phyloP scores from a whole-genome alignment of 192 early-diverging fungal genomes.

The Bifiguratus adelaidae region DNA sequence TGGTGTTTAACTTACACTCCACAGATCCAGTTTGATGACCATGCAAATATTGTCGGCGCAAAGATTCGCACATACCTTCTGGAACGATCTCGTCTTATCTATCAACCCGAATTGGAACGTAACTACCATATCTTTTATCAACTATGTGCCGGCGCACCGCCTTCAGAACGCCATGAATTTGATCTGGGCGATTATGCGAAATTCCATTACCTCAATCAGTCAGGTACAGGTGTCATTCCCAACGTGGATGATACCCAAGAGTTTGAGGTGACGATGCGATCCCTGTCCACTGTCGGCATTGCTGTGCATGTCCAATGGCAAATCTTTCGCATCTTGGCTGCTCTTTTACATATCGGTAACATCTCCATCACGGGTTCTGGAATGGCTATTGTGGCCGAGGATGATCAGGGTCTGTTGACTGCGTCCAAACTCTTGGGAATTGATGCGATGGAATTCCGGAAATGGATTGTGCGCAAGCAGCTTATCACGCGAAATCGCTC shows the following conservation, averaged over 20 bases:
- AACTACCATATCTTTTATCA: conserved; percentile 99
- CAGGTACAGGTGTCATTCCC: conserved; percentile 66
- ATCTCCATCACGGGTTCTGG: conserved; percentile 70
- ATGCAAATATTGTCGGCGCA: conserved; percentile 82
- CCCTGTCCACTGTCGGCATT: conserved; percentile 80
- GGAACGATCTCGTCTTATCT: conserved; percentile 91
- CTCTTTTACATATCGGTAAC: conserved; percentile 92
- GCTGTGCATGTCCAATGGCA: conserved; percentile 72
- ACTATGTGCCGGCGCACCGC: conserved; percentile 81
- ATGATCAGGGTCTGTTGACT: conserved; percentile 58
- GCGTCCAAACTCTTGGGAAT: conserved; percentile 73
- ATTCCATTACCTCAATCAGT: conserved; percentile 87
- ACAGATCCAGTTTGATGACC: conserved; percentile 79
- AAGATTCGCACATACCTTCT: conserved; percentile 92
- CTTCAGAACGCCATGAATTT: conserved; percentile 72
- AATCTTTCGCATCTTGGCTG: conserved; percentile 87
- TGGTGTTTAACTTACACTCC: background rate
- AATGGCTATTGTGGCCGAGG: conserved; percentile 64
- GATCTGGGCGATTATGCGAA: conserved; percentile 63
- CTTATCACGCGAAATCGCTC: conserved; percentile 75
- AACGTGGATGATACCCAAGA: conserved; percentile 91
- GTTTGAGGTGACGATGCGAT: conserved; percentile 79
- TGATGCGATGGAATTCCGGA: conserved; percentile 69
- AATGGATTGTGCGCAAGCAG: conserved; percentile 93
- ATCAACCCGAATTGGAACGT: conserved; percentile 86